These are phyloP conservation scores for Fusarium solani-melongenae DNA, from an alignment of 2,329 filamentous ascomycete genomes.

Conservation along the genomic window DNA sequence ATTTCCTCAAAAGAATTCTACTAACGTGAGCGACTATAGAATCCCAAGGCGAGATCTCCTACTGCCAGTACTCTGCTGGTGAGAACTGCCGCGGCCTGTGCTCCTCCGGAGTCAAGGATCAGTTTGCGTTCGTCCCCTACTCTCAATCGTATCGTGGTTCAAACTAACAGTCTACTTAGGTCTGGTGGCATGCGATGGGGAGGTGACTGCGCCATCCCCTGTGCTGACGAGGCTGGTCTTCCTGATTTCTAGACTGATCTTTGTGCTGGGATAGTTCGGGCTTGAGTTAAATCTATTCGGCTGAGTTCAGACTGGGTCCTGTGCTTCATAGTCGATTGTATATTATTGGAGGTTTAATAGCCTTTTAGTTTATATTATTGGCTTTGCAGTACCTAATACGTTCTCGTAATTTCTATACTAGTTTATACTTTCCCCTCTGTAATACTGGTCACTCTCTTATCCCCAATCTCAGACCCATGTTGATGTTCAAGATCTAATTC, in stretches of 20 bases:
- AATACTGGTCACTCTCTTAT: too few relatives aligned
- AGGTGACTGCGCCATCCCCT: slow-evolving; percentile 7
- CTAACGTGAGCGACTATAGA: not conserved
- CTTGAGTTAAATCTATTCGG: not conserved
- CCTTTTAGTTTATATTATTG: not conserved
- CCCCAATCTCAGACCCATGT: too few relatives aligned
- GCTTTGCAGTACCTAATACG: too few relatives aligned
- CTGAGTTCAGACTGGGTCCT: not conserved
- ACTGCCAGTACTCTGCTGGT: not conserved
- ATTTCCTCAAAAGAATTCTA: not conserved
- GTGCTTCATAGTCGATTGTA: not conserved
- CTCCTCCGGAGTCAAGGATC: not conserved
- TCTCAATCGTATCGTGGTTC: too few relatives aligned
- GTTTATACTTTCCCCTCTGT: too few relatives aligned
- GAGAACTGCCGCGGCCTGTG: slow-evolving; percentile 4
- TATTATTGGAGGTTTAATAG: not conserved
- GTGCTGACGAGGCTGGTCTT: not conserved
- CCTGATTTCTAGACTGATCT: not conserved
- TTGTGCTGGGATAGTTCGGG: not conserved
- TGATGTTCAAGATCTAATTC: too few relatives aligned
- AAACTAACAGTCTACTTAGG: not conserved
- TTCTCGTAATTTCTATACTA: too few relatives aligned
- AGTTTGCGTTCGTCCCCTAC: not conserved
- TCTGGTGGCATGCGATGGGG: not conserved
- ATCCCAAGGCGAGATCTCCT: not conserved